Percentiles rank a stretch among this genome's conserved stretches.
phyloP scores from a whole-genome alignment of 306 rosid genomes.

The Cajanus cajan region DNA sequence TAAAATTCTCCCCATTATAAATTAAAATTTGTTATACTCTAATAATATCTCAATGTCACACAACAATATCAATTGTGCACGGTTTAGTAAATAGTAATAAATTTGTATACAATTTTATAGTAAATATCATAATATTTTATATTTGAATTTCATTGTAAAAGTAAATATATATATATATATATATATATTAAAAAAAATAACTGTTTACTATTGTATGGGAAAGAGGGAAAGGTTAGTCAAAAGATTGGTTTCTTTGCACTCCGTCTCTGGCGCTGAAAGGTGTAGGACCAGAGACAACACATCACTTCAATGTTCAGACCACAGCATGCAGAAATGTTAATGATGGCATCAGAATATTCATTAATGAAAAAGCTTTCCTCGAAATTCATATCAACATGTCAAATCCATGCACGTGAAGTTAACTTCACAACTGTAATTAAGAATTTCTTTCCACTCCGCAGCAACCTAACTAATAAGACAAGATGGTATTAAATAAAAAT shows the following conservation, averaged over 20 bases:
- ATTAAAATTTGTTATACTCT: no score
- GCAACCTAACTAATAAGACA: neutral
- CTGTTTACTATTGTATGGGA: neutral
- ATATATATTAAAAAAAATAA: no score
- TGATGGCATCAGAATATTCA: conserved; percentile 31
- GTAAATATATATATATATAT: no score
- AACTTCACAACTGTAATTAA: neutral
- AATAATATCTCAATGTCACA: no score
- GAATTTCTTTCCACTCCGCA: neutral
- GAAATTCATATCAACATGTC: conserved; percentile 30
- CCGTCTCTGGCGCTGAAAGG: conserved; percentile 6
- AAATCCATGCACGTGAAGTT: conserved; percentile 41
- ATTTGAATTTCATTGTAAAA: no score
- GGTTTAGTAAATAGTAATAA: no score
- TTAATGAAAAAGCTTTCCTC: neutral
- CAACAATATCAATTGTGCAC: no score
- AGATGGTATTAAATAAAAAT: no score
- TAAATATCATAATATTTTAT: no score
- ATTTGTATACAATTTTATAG: no score
- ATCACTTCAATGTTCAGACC: neutral
- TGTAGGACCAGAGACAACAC: conserved; percentile 9
- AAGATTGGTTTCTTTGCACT: neutral
- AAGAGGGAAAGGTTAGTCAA: neutral
- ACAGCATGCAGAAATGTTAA: conserved; percentile 20
- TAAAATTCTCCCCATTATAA: no score